phyloP scores from a whole-genome alignment of 306 rosid species.

The Rubus parviflorus region DNA sequence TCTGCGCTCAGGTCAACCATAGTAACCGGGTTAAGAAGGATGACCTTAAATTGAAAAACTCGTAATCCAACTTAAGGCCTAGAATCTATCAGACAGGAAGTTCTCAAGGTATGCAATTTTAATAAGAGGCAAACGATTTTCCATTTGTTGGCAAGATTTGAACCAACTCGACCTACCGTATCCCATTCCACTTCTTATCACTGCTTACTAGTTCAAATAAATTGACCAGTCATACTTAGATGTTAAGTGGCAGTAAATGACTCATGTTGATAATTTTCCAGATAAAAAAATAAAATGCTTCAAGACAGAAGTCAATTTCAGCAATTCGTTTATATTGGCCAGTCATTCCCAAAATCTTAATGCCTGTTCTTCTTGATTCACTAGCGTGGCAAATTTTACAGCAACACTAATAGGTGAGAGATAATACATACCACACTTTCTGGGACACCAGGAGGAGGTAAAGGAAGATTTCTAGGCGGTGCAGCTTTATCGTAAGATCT shows the following conservation, averaged over 20 bases:
- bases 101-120: background rate
- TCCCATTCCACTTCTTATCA: background rate
- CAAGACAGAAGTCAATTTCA: background rate
- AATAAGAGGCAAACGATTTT: background rate
- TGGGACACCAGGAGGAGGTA: constrained; percentile 92
- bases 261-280: background rate
- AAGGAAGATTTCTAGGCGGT: constrained; percentile 77
- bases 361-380: background rate
- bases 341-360: background rate
- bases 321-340: background rate
- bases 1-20: background rate
- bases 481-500: constrained; percentile 51
- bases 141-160: background rate
- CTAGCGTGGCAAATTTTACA: background rate
- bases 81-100: background rate
- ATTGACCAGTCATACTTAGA: background rate
- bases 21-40: background rate
- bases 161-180: background rate
- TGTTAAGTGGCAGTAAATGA: background rate
- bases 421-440: constrained; percentile 84
- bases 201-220: background rate
- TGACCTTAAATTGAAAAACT: background rate
- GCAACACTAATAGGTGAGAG: constrained; percentile 2
- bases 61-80: background rate
- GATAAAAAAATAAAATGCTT: background rate